Conservation (phyloP, 2,329 filamentous ascomycete genomes). For the Juglanconis oblonga region DNA sequence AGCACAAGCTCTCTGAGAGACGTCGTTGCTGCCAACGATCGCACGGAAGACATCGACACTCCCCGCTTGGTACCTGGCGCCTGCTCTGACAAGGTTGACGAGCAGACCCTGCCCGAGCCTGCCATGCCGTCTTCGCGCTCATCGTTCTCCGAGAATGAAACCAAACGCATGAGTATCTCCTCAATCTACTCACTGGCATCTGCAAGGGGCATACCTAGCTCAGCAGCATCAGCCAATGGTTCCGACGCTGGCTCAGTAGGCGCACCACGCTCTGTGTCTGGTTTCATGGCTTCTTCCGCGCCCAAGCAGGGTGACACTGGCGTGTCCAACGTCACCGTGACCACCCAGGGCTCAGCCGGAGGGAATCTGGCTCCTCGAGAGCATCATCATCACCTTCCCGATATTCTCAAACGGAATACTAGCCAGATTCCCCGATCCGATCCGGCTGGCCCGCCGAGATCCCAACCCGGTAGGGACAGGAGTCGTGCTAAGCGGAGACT, state of each 20-base stretch:
- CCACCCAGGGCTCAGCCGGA: slow-evolving; percentile 45
- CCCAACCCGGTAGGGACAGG: slow-evolving; percentile 54
- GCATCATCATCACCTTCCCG: slow-evolving; percentile 40
- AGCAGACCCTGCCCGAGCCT: slow-evolving; percentile 45
- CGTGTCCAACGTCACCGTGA: slow-evolving; percentile 51
- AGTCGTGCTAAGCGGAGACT: slow-evolving; percentile 72
- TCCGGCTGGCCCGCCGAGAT: slow-evolving; percentile 29
- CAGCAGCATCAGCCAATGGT: slow-evolving; percentile 50
- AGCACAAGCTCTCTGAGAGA: slow-evolving; percentile 5
- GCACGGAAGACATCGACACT: slow-evolving; percentile 43
- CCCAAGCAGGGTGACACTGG: slow-evolving; percentile 50
- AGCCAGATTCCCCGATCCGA: slow-evolving; percentile 27
- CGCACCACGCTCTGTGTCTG: slow-evolving; percentile 40
- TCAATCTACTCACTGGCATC: slow-evolving; percentile 71
- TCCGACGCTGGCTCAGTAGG: slow-evolving; percentile 43
- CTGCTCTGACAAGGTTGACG: slow-evolving; percentile 26
- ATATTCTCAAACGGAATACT: slow-evolving; percentile 42
- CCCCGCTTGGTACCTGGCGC: slow-evolving; percentile 40
- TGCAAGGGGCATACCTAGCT: slow-evolving; percentile 50
- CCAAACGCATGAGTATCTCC: slow-evolving; percentile 68
- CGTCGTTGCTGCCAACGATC: slow-evolving; percentile 19
- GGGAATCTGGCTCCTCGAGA: slow-evolving; percentile 46
- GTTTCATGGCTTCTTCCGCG: slow-evolving; percentile 43
- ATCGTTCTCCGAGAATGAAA: slow-evolving; percentile 48
- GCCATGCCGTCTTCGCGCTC: slow-evolving; percentile 40